Conservation (phyloP, 495 filamentous ascomycete genomes). For the Astrothelium subdiscretum region DNA sequence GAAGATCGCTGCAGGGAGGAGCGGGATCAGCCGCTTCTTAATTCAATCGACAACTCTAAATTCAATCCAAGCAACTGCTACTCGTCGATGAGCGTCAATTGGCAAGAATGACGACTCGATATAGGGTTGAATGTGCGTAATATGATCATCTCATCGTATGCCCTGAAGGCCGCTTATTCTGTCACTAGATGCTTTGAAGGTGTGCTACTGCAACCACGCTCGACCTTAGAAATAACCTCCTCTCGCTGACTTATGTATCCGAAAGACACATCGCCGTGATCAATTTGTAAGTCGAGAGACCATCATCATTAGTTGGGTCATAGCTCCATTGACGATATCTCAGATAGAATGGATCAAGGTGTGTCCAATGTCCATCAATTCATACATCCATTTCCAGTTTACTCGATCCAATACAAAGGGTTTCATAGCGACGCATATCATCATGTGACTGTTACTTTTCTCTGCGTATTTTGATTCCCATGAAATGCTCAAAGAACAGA, state of each 20-base stretch:
- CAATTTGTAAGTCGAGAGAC: slow-evolving; percentile 51
- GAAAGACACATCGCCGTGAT: slow-evolving; percentile 67
- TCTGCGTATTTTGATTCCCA: no score
- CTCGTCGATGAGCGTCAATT: not conserved
- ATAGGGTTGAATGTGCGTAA: slow-evolving; percentile 73
- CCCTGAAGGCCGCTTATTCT: slow-evolving; percentile 12
- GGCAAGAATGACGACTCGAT: slow-evolving; percentile 67
- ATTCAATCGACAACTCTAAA: not conserved
- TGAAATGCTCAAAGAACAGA: not conserved
- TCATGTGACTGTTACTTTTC: no score
- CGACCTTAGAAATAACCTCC: not conserved
- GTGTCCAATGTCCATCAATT: slow-evolving; percentile 21
- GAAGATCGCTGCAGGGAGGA: not conserved
- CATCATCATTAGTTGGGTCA: not conserved
- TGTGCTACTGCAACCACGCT: slow-evolving; percentile 20
- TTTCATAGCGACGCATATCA: no score
- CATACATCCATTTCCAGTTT: not conserved
- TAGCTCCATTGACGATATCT: not conserved
- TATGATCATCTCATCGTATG: slow-evolving; percentile 6
- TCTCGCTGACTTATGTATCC: not conserved
- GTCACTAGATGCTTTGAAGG: slow-evolving; percentile 66
- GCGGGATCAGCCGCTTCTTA: not conserved
- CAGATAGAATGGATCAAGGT: slow-evolving; percentile 59
- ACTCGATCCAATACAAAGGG: not conserved
- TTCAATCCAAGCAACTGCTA: not conserved